These are phyloP conservation scores for Vicia villosa DNA, from an alignment of 306 rosid genomes.

Conservation along the genomic window DNA sequence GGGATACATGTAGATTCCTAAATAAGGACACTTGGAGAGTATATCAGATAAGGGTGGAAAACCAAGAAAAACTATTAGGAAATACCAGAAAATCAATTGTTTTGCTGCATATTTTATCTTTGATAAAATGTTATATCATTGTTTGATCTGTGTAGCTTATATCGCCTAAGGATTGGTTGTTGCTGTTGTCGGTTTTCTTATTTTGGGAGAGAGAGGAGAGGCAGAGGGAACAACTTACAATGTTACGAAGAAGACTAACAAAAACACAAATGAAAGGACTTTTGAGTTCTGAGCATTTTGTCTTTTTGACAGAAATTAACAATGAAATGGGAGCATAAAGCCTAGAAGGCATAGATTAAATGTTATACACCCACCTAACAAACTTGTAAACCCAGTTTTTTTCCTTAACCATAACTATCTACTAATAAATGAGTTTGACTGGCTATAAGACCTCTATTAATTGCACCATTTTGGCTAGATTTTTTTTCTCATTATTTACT, in stretches of 20 bases:
- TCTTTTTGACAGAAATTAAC: constrained; percentile 10
- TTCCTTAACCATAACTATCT: constrained; percentile 3
- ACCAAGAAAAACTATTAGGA: not conserved
- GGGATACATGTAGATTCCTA: not conserved
- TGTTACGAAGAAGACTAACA: not conserved
- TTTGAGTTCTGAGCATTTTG: not conserved
- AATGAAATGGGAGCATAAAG: not conserved
- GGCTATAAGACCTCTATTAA: not conserved
- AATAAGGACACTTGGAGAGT: not conserved
- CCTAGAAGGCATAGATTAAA: not conserved
- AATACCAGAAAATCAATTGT: not conserved
- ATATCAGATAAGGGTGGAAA: not conserved
- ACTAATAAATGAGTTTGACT: constrained; percentile 13
- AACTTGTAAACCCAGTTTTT: constrained; percentile 1
- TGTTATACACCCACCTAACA: not conserved
- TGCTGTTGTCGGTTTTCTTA: not conserved
- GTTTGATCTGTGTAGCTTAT: not conserved
- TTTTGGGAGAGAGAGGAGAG: not conserved
- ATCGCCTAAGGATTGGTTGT: not conserved
- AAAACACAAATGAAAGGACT: not conserved
- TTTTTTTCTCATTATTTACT: not conserved
- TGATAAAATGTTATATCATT: not conserved
- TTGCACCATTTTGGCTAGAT: not conserved
- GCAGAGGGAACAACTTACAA: not conserved
- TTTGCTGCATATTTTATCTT: not conserved